Base-by-base conservation (phyloP, 768 basidiomycete genomes). In the Astraeus odoratus region DNA sequence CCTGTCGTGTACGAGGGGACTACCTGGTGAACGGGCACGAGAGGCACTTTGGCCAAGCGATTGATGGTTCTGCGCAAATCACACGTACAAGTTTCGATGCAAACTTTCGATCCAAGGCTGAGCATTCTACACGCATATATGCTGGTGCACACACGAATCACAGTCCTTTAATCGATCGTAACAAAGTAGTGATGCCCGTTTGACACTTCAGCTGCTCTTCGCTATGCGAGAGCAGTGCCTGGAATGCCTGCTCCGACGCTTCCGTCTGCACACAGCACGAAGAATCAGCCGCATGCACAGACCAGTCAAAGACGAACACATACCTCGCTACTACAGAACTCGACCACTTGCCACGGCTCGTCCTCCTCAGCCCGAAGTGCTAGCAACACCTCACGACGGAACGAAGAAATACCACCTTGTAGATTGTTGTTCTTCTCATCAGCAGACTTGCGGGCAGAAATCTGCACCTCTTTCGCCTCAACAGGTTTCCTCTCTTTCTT, bases 391-490 rank as follows among this genome's bases (percentile, higher is more conserved):
- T 92, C 88, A 55, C 86, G 73, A 40, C 88, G 72, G 8, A 78
- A 77, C 5, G 74, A 60, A 36, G 88, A 86, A 42, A 90, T 63
- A 1, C 84, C 81, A 8, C 84, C 83, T 53, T 76, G 76, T 26
- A 74, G 56, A n/a, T 63, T 59, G n/a, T 63, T 64, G 4, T 71
- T 69, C 50, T 80, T 80, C 46, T 86, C 84, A 40, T 86, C 85
- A 7, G 60, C 67, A 8, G 69, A 59, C 65, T 81, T 86, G 39
- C 82, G 74, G 3, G 82, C 80, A 16, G 85, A 76, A 19, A 88
- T 83, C 52, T 87, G 86, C 10, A 89, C 79, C 60, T 90, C 88
- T 55, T 75, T 83, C 13, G 77, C 74, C 41, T 85, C 83, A n/a
- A 65, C 73, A 0, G 63, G 44, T 56, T 65, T 73, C 59, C 78